Evolutionary conservation across 2,329 filamentous ascomycete genomes (phyloP).

Genomic region (Ceratocystiopsis sp.): DNA sequence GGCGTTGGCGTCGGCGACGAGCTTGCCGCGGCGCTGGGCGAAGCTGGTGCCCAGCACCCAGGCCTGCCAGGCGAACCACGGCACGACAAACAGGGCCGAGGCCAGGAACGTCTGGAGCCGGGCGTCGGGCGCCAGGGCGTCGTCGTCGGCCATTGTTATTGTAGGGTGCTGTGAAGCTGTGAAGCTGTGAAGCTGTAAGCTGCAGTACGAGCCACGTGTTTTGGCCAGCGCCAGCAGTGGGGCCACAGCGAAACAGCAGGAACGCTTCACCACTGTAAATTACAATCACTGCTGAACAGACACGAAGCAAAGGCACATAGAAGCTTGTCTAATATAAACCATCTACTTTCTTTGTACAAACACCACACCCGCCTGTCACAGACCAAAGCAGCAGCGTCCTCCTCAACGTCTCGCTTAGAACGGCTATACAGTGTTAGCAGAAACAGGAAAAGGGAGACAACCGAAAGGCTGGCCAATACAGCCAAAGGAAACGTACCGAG

Average conservation of each 20-base stretch:
- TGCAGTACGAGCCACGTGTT: no score
- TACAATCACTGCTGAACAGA: no score
- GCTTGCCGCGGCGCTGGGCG: slow-evolving; percentile 7
- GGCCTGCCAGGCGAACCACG: slow-evolving; percentile 8
- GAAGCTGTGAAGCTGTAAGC: no score
- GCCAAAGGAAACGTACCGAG: slow-evolving; percentile 32
- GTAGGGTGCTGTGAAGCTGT: no score
- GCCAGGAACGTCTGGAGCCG: slow-evolving; percentile 7
- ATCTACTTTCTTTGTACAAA: slow-evolving; percentile 3
- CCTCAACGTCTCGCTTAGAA: slow-evolving; percentile 4
- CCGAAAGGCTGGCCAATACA: no score
- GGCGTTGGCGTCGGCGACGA: slow-evolving; percentile 2
- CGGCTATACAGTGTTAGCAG: slow-evolving; percentile 5
- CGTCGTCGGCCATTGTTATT: background rate
- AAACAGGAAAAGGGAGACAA: no score
- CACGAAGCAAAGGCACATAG: background rate
- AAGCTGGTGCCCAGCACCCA: slow-evolving; percentile 8
- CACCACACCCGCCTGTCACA: background rate
- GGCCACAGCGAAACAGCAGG: no score
- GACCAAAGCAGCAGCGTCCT: no score
- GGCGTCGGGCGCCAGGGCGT: background rate
- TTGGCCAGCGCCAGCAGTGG: no score
- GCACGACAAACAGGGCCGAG: slow-evolving; percentile 9
- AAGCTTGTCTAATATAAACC: slow-evolving; percentile 1
- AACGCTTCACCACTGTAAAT: no score